A percentile compares a stretch with the other conserved stretches of the same genome.
These are phyloP conservation scores for Sclerotinia spermophila DNA, from an alignment of 2,329 filamentous ascomycete species.

Conservation along the genomic window DNA sequence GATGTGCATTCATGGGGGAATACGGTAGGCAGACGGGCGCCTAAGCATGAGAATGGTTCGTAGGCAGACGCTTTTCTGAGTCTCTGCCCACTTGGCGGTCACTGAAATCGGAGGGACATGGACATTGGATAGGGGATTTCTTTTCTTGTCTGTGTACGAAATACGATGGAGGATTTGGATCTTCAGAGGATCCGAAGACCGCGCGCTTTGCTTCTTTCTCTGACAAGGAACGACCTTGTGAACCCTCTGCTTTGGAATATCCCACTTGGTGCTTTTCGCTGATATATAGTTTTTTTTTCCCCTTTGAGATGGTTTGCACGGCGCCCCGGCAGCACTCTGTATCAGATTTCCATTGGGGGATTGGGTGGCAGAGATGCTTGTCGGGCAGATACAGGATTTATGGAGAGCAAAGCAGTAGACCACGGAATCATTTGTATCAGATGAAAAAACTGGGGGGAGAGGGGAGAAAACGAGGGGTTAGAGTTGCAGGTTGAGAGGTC, in stretches of 20 bases:
- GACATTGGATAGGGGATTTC: neutral
- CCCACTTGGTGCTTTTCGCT: neutral
- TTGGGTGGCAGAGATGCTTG: neutral
- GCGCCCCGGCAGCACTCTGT: neutral
- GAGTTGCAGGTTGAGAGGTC: neutral
- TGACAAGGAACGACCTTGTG: neutral
- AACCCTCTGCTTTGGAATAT: neutral
- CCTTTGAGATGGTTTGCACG: neutral
- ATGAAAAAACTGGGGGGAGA: neutral
- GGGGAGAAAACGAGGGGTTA: neutral
- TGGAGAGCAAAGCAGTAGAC: neutral
- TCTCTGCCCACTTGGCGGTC: neutral
- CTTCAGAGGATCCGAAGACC: neutral
- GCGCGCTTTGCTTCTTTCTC: neutral
- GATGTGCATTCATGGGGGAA: neutral
- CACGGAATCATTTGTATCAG: neutral
- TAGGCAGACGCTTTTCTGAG: neutral
- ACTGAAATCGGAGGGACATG: neutral
- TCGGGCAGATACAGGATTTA: neutral
- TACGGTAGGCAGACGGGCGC: conserved; percentile 1
- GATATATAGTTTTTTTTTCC: neutral
- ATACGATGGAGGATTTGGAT: neutral
- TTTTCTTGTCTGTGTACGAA: neutral
- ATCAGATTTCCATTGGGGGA: neutral
- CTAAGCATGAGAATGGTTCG: neutral